Base-by-base conservation (phyloP, 768 basidiomycete genomes). In the Xerocomellus amylosporus region DNA sequence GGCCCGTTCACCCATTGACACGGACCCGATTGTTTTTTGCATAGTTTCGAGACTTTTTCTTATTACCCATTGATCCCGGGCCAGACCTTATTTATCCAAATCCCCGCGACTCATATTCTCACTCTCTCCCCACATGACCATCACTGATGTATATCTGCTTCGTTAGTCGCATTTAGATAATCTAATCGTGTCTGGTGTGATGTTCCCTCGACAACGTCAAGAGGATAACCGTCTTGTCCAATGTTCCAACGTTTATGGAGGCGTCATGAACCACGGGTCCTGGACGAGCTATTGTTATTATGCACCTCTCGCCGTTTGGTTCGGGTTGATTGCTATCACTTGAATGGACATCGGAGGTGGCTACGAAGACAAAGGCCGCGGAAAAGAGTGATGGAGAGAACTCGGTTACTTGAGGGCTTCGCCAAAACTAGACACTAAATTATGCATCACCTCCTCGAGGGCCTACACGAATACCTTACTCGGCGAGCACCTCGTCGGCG, bases 371-470 rank as follows among this genome's bases (percentile, higher is more conserved):
- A n/a, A 5, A 7, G 26, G 26, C 26, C 5, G 26, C 6, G 8
- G 26, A 26, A 4, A 26, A 4, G 4, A 26, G 4, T 7, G 26
- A 26, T 30, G 30, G n/a, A n/a, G n/a, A n/a, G n/a, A n/a, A n/a
- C n/a, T n/a, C n/a, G n/a, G n/a, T n/a, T n/a, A 97, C n/a, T n/a
- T n/a, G n/a, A n/a, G n/a, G n/a, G 31, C 31, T 33, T 14, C 5
- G 31, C 31, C 31, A 13, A 13, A 33, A 33, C 31, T 14, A 33
- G 31, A 33, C 13, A 4, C 24, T 4, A 24, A 2, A 24, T 24
- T 14, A 96, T 97, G 95, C 97, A 96, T 73, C 93, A 97, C 71
- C 82, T 98, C 34, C 80, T 98, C 68, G 92, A 90, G 64, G 95
- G 95, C 34, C 76, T 97, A 5, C 88, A 97, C 73, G 87, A 91